Base-by-base conservation (phyloP, 164 flowering plant genomes). In the Akebia trifoliata region DNA sequence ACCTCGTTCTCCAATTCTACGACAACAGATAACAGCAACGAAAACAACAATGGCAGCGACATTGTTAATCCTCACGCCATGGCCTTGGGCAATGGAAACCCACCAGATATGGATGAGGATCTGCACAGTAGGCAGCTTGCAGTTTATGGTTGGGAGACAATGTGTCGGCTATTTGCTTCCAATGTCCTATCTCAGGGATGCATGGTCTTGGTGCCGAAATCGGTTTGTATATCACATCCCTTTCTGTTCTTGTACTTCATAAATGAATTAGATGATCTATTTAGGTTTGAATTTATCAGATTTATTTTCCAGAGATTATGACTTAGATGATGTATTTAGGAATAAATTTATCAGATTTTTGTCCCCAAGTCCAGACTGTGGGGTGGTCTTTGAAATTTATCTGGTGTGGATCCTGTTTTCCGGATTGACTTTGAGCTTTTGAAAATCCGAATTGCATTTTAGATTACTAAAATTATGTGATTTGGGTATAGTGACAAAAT, bases 121-220 rank as follows among this genome's bases (percentile, higher is more conserved):
- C 86, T 93, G 49, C 96, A 90, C 72, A 86, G 99, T 66, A 67
- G 97, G 20, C 97, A 93, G 83, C 94, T 90, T 12, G 97, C 96
- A 0, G 97, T 90, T 45, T 90, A 93, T 45, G 99, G 99, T 3
- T 78, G 99, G 11, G 96, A 90, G 79, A 87, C 99, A 0, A 90
- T 93, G 99, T 64, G 96, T 47, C 59, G 88, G 56, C 81, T 90
- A 21, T 90, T 87, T 59, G 94, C 81, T 0, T 81, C 99, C 8
- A 87, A 86, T 60, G 70, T 90, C 50, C 96, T 37, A 56, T 93
- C 50, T 90, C 97, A 0, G 99, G 99, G 65, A 72, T 93, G 83
- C 85, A 83, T 42, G 99, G 99, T 12, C 90, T 93, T 25, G 99
- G 99, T 12, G 96, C 68, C 36, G 99, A 93, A 69, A 86, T 90